Base-by-base conservation (phyloP, 2,329 filamentous ascomycete genomes). In the Hypoxylon sp. region DNA sequence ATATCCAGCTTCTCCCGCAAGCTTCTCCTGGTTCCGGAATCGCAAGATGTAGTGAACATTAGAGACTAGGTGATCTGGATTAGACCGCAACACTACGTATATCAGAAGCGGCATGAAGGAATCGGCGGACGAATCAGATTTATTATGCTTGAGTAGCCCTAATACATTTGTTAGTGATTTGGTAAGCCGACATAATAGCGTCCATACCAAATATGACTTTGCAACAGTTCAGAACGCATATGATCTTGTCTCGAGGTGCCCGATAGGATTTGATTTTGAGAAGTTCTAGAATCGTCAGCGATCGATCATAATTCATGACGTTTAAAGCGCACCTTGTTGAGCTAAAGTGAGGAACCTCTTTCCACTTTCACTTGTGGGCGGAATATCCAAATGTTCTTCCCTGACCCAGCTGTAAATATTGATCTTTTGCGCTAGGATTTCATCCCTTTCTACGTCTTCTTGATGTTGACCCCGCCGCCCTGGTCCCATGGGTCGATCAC, bases 1-100 rank as follows among this genome's bases (percentile, higher is more conserved):
- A 81, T 99, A 99, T 11, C 96, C 96, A 13, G 96, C 95, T 83
- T 99, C 96, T n/a, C 96, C 96, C 25, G 92, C 93, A 0, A 99
- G 89, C 79, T 98, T 98, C 59, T 99, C 96, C 80, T 98, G 96
- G 77, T 98, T 98, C 57, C 96, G 90, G 83, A 99, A 99, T 50
- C 97, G 91, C 57, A 98, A 85, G 71, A 99, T 98, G 80, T 99
- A 99, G 80, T 99, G 96, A 2, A 99, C 93, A 79, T 99, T 99
- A 66, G 95, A 98, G 27, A 98, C 95, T 35, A 99, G 84, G 80
- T 98, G 94, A 68, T 98, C 95, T 0, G 96, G 96, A 74, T 97
- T 98, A 49, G 94, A 94, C 81, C 96, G 93, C 27, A 99, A 85
- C 11, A 98, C 95, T 27, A 97, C 96, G 75, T 97, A 98, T 64